Evolutionary conservation across 139 green algal species (phyloP).

Genomic region (Bryopsis sp.): DNA sequence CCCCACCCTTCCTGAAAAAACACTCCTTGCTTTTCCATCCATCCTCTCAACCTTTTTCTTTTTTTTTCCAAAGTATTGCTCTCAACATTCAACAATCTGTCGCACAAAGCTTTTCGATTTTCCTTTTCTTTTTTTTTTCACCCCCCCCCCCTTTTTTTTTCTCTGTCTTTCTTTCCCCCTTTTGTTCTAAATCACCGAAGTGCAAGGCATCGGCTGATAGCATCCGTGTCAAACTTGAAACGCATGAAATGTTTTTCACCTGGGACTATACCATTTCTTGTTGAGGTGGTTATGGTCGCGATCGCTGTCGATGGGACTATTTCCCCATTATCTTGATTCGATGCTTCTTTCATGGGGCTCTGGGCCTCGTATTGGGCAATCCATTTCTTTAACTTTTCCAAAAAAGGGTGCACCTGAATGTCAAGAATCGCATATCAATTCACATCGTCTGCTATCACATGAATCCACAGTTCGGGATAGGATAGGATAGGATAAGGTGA

Average conservation of each 20-base stretch:
- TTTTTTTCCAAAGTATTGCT: no score
- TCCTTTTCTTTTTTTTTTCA: no score
- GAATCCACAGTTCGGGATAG: neutral
- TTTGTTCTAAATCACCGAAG: neutral
- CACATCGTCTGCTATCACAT: neutral
- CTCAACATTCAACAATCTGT: no score
- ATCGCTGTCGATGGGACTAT: neutral
- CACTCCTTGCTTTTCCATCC: no score
- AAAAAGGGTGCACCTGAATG: conserved; percentile 8
- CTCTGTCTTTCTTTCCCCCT: neutral
- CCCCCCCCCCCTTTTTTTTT: no score
- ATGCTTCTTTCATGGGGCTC: neutral
- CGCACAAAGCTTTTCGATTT: no score
- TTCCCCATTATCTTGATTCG: neutral
- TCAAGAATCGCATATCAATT: neutral
- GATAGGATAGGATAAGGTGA: neutral
- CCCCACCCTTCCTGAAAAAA: no score
- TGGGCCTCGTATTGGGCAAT: conserved; percentile 5
- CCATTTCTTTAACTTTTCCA: conserved; percentile 10
- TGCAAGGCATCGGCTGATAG: conserved; percentile 14
- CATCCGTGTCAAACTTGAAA: conserved; percentile 18
- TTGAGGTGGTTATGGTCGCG: neutral
- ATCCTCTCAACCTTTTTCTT: no score
- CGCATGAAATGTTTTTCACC: neutral
- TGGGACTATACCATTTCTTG: neutral